Percentiles rank a stretch among this genome's conserved stretches.
Evolutionary conservation across 495 filamentous ascomycete species (phyloP).

Genomic region (Penicillium canariense): DNA sequence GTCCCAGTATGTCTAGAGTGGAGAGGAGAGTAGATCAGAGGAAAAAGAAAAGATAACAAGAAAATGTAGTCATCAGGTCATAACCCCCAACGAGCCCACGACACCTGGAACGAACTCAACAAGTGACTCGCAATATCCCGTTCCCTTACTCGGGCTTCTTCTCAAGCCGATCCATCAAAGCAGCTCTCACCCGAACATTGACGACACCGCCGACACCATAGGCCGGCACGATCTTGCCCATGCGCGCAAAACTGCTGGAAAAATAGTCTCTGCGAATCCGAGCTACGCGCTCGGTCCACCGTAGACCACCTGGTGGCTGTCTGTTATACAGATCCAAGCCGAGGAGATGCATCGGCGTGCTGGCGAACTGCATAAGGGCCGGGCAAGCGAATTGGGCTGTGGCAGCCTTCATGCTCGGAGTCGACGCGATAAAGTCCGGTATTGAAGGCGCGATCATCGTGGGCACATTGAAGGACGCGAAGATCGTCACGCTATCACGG

Average conservation of each 20-base stretch:
- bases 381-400: constrained; percentile 80
- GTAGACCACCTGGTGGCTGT: constrained; percentile 41
- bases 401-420: constrained; percentile 53
- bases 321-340: constrained; percentile 91
- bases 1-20: not conserved
- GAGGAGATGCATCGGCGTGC: constrained; percentile 84
- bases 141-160: constrained; percentile 7
- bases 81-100: not conserved
- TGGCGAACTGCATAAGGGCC: constrained; percentile 74
- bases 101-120: not conserved
- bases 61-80: constrained; percentile 7
- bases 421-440: constrained; percentile 47
- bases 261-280: constrained; percentile 74
- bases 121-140: not conserved
- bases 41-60: not conserved
- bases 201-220: constrained; percentile 92
- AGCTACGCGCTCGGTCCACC: constrained; percentile 56
- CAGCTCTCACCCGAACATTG: constrained; percentile 69
- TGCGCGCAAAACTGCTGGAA: constrained; percentile 72
- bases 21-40: not conserved
- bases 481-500: constrained; percentile 88
- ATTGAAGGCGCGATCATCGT: constrained; percentile 60
- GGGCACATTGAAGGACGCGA: constrained; percentile 90
- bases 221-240: constrained; percentile 89
- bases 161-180: constrained; percentile 53